Conservation (phyloP, 805 yeast species). For the Cyberlindnera veronae region DNA sequence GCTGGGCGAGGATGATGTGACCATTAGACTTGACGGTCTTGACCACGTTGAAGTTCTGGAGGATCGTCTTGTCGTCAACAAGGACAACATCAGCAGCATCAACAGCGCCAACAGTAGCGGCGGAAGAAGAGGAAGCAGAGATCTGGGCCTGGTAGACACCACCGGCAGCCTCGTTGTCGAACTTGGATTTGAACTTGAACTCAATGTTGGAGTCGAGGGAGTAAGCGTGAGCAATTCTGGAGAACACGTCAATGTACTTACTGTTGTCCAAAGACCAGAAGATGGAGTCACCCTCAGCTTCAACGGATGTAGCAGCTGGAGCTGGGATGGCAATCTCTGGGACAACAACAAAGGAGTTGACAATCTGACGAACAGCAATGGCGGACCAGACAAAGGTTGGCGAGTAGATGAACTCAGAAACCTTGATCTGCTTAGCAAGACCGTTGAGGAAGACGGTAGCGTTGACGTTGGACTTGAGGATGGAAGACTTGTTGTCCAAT, state of each 20-base stretch:
- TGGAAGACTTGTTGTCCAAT: conserved; percentile 32
- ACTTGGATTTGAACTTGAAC: conserved; percentile 58
- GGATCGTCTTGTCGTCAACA: conserved; percentile 56
- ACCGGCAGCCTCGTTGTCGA: conserved; percentile 68
- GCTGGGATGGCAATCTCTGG: conserved; percentile 19
- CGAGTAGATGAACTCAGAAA: conserved; percentile 52
- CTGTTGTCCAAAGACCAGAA: conserved; percentile 72
- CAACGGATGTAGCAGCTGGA: conserved; percentile 4
- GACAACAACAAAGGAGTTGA: conserved; percentile 39
- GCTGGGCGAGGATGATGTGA: conserved; percentile 44
- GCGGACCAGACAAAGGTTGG: conserved; percentile 56
- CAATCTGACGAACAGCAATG: conserved; percentile 45
- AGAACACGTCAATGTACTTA: conserved; percentile 50
- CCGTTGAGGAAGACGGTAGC: conserved; percentile 59
- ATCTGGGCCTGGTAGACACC: conserved; percentile 71
- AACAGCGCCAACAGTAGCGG: conserved; percentile 31
- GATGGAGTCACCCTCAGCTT: conserved; percentile 34
- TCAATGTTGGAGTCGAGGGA: conserved; percentile 56
- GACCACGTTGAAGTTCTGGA: conserved; percentile 58
- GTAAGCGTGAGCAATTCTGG: conserved; percentile 63
- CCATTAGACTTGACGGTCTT: conserved; percentile 57
- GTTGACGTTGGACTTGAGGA: conserved; percentile 66
- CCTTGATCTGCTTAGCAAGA: conserved; percentile 29
- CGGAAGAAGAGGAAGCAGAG: conserved; percentile 17
- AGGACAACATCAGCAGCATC: conserved; percentile 63